Base-by-base conservation (phyloP, 225 moss, liverwort and hornwort species). In the Physcomitrium patens region DNA sequence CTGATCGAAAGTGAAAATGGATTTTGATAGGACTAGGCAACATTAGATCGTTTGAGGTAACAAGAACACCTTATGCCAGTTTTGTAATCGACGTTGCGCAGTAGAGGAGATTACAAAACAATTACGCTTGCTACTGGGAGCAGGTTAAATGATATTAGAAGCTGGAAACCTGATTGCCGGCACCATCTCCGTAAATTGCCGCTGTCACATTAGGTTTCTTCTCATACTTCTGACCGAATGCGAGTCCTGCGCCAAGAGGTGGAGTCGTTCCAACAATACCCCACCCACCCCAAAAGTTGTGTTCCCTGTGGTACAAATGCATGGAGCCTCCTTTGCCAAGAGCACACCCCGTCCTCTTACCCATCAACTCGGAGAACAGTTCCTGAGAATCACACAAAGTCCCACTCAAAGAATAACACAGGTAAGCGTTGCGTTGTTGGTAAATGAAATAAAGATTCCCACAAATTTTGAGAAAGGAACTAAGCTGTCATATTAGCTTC, bases 261-360 rank as follows among this genome's bases (percentile, higher is more conserved):
- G 91, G 90, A 27, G 88, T 70, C n/a, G 91, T 99, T 61, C 99
- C 99, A 5, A 99, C 99, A 41, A 99, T 99, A 24, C 99, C 99
- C 99, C 99, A 99, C 43, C 95, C 99, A 42, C 99, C 99, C 74
- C 86, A 99, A 71, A 80, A 99, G 61, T 92, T 89, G 65, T 92
- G 80, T 17, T 86, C 84, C 55, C 84, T 86, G 57, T 99, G 89
- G 68, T 93, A 99, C 77, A 99, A 31, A 82, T 99, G 99, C 99
- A 99, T 99, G 3, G 99, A 99, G 56, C 99, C 99, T 53, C 99
- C 99, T 84, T 99, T 95, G 18, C 99, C 99, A 63, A 80, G 59
- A 12, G 99, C 84, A 78, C 85, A 87, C 1, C 99, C 99, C 5
- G 95, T 90, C 66, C 82, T 90, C 85, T 93, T 99, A 26, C 99